Evolutionary conservation across 129 eudicot genomes (phyloP).

Genomic region (Calendula officinalis): DNA sequence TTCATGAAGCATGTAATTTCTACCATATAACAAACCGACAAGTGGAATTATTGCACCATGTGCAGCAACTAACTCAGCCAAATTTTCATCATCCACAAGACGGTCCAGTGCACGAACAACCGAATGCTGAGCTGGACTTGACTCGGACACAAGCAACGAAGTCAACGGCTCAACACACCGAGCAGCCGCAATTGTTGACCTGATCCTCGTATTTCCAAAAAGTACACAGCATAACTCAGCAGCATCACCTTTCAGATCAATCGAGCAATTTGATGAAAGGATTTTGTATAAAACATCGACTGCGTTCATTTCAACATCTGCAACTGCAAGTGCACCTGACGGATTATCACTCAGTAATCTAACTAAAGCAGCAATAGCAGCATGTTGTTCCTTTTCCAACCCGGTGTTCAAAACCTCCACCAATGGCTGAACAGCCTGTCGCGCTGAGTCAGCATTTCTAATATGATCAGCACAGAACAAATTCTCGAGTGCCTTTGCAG

Average conservation of each 20-base stretch:
- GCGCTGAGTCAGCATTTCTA: constrained; percentile 85
- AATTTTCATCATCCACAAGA: constrained; percentile 84
- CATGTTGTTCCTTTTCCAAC: constrained; percentile 94
- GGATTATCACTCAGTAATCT: constrained; percentile 85
- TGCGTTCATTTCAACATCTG: constrained; percentile 92
- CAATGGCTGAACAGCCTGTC: constrained; percentile 96
- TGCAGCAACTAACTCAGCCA: constrained; percentile 91
- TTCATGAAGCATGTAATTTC: constrained; percentile 83
- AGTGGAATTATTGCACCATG: constrained; percentile 99
- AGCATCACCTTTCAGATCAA: constrained; percentile 96
- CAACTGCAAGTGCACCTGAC: constrained; percentile 93
- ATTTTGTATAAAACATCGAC: constrained; percentile 90
- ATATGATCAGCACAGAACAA: constrained; percentile 90
- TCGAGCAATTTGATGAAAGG: constrained; percentile 77
- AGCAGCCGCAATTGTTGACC: constrained; percentile 93
- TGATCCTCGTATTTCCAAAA: constrained; percentile 82
- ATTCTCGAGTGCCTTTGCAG: constrained; percentile 94
- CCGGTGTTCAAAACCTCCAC: constrained; percentile 91
- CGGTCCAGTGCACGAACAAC: constrained; percentile 87
- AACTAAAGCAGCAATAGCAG: constrained; percentile 94
- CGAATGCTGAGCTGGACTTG: constrained; percentile 85
- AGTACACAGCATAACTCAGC: constrained; percentile 90
- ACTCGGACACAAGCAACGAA: constrained; percentile 79
- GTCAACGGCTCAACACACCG: constrained; percentile 96
- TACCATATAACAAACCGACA: constrained; percentile 81